A percentile compares a stretch with the other conserved stretches of the same genome.
phyloP scores from a whole-genome alignment of 2,329 filamentous ascomycete species.

The Colletotrichum australisinense region DNA sequence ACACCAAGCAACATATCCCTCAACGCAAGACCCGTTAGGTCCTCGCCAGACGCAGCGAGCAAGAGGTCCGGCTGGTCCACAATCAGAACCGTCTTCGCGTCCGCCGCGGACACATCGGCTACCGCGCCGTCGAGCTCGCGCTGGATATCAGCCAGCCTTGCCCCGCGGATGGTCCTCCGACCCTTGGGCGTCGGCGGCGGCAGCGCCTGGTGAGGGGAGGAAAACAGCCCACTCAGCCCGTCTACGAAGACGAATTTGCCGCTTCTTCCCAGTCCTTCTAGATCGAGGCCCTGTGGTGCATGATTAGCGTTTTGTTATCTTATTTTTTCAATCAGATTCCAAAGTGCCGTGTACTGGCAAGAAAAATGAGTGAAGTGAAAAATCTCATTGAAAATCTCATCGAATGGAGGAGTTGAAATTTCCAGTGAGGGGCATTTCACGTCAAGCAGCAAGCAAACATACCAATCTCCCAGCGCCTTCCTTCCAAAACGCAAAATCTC shows the following conservation, averaged over 20 bases:
- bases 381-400: conserved; percentile 6
- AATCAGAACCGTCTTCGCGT: conserved; percentile 66
- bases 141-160: conserved; percentile 49
- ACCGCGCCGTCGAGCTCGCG: conserved; percentile 53
- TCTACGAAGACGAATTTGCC: conserved; percentile 80
- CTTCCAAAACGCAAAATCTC: conserved; percentile 83
- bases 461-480: conserved; percentile 77
- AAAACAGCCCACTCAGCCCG: conserved; percentile 72
- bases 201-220: not conserved
- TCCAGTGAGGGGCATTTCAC: not conserved
- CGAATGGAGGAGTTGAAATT: not conserved
- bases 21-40: conserved; percentile 57
- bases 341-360: not conserved
- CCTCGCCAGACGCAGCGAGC: conserved; percentile 67
- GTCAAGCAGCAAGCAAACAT: conserved; percentile 42
- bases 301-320: not conserved
- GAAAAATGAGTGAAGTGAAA: no score
- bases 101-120: conserved; percentile 50
- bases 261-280: conserved; percentile 68
- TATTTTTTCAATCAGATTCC: not conserved
- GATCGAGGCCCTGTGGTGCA: conserved; percentile 71
- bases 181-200: conserved; percentile 22
- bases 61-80: conserved; percentile 75
- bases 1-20: conserved; percentile 68
- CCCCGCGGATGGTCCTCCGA: conserved; percentile 43